Base-by-base conservation (phyloP, 192 early-diverging fungal genomes). In the Borealophlyctis nickersoniae region DNA sequence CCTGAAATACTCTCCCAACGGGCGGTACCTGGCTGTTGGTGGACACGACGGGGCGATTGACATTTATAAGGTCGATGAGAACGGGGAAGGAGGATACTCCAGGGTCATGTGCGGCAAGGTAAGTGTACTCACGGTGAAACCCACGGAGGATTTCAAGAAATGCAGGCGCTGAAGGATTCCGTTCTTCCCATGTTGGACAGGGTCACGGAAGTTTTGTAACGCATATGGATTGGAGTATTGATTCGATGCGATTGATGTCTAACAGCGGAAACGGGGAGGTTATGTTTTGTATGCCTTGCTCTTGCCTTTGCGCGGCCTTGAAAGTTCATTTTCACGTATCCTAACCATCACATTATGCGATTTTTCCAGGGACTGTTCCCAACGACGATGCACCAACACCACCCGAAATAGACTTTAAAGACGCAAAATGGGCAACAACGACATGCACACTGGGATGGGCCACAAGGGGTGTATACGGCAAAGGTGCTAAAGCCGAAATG, bases 11-110 rank as follows among this genome's bases (percentile, higher is more conserved):
- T 67, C 63, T 2, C 72, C 72, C 31, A 66, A 73, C 52, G 56
- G 57, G 4, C 29, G 39, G 11, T 68, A 60, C 33, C 49, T 73
- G 16, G 72, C 72, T 11, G 72, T 58, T 19, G 69, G 57, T 7
- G 55, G 39, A 26, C 72, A 73, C 50, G 72, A 73, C 27, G 55
- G 54, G 30, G 51, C 62, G 28, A 73, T 73, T 27, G 72, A 73
- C 53, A 52, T 71, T 24, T 71, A 71, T 32, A 28, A 14, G 1
- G 69, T 70, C 23, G 63, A 54, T 4, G 62, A 51, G 13, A 36
- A 26, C 2, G 56, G 54, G 0, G 36, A 14, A 48, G 33, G 49
- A 0, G 11, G 14, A 4, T 71, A 71, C 36, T 63, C 65, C 34
- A 23, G 69, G 7, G 60, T 67, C 19, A 71, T 71, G 69, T 71